Evolutionary conservation across 768 basidiomycete species (phyloP).

Genomic region (Amanita phalloides): DNA sequence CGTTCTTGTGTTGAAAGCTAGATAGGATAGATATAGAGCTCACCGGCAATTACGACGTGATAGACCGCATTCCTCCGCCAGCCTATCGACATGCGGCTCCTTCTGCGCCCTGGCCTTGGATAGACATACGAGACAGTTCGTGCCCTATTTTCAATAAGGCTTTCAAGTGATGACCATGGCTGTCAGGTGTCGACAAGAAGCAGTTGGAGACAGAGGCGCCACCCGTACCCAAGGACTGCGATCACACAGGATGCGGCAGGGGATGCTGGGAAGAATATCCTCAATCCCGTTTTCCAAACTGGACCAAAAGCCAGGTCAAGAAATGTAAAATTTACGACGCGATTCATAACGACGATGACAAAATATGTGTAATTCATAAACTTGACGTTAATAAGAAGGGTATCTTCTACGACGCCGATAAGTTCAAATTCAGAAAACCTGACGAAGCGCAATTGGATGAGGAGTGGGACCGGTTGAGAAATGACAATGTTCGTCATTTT

Average conservation of each 20-base stretch:
- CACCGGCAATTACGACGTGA: not conserved
- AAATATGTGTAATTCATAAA: slow-evolving; percentile 22
- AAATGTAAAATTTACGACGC: slow-evolving; percentile 29
- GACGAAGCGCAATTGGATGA: slow-evolving; percentile 8
- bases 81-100: slow-evolving; percentile 36
- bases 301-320: slow-evolving; percentile 35
- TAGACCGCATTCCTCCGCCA: slow-evolving; percentile 17
- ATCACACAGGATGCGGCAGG: slow-evolving; percentile 23
- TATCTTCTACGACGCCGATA: slow-evolving; percentile 17
- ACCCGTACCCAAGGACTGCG: slow-evolving; percentile 25
- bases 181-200: slow-evolving; percentile 21
- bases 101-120: slow-evolving; percentile 38
- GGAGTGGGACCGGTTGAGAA: slow-evolving; percentile 25
- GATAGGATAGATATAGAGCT: not conserved
- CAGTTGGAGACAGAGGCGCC: slow-evolving; percentile 20
- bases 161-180: not conserved
- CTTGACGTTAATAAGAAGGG: slow-evolving; percentile 31
- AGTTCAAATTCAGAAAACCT: slow-evolving; percentile 10
- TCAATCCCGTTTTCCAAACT: slow-evolving; percentile 42
- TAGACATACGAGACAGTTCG: slow-evolving; percentile 28
- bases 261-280: slow-evolving; percentile 31
- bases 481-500: slow-evolving; percentile 21
- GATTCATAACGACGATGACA: slow-evolving; percentile 16
- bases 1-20: not conserved
- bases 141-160: not conserved